A percentile compares a stretch with the other conserved stretches of the same genome.
Evolutionary conservation across 164 flowering plant species (phyloP).

Genomic region (Nelumbo lutea): DNA sequence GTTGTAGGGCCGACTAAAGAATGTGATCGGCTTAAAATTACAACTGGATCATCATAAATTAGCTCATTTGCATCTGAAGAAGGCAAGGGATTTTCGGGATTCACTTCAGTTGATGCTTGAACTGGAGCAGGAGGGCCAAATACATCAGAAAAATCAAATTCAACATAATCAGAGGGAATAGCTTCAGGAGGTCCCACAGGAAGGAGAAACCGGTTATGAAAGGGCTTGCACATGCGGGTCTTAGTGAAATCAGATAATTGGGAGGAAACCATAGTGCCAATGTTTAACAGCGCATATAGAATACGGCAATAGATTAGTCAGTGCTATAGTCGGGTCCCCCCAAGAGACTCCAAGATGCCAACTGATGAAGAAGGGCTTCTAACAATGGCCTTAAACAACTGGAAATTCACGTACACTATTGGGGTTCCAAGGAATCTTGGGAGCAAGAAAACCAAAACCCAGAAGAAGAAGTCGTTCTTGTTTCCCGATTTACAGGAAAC

Average conservation of each 20-base stretch:
- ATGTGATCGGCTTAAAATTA: constrained; percentile 61
- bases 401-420: constrained; percentile 42
- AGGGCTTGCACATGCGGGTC: constrained; percentile 19
- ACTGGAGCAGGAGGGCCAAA: constrained; percentile 79
- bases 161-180: constrained; percentile 42
- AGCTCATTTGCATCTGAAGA: constrained; percentile 27
- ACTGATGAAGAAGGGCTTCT: constrained; percentile 43
- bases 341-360: constrained; percentile 12
- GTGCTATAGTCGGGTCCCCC: constrained; percentile 20
- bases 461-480: constrained; percentile 59
- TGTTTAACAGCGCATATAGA: not conserved
- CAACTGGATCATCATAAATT: constrained; percentile 54
- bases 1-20: constrained; percentile 73
- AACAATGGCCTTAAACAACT: constrained; percentile 56
- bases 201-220: constrained; percentile 32
- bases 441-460: constrained; percentile 61
- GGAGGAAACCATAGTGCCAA: constrained; percentile 60
- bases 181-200: constrained; percentile 36
- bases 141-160: constrained; percentile 82
- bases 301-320: constrained; percentile 8
- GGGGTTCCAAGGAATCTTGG: constrained; percentile 61
- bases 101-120: constrained; percentile 33
- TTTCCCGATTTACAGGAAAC: constrained; percentile 93
- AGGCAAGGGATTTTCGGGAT: constrained; percentile 20
- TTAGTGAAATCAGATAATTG: constrained; percentile 33